A percentile compares a stretch with the other conserved stretches of the same genome.
phyloP scores from a whole-genome alignment of 2,329 filamentous ascomycete genomes.

The Dothistroma septosporum region DNA sequence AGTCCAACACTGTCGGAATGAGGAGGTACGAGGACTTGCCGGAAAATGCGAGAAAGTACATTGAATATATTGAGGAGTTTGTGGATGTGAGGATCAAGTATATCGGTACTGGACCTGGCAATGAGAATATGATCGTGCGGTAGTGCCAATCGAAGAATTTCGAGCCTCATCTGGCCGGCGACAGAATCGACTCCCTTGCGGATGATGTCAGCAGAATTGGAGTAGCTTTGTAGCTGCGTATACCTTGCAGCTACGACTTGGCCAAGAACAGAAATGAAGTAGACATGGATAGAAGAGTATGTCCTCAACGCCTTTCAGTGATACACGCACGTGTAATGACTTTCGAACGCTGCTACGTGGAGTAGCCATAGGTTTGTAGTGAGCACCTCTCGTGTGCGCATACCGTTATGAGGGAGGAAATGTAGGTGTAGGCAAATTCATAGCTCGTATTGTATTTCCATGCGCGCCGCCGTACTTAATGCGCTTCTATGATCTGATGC shows the following conservation, averaged over 20 bases:
- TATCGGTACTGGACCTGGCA: slow-evolving; percentile 63
- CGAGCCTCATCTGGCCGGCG: background rate
- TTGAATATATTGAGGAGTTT: slow-evolving; percentile 64
- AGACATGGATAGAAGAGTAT: background rate
- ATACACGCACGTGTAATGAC: no score
- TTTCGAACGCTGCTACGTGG: no score
- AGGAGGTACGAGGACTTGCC: slow-evolving; percentile 62
- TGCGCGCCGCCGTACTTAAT: background rate
- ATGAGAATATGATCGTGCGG: slow-evolving; percentile 61
- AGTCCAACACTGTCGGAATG: slow-evolving; percentile 57
- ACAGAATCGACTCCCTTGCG: no score
- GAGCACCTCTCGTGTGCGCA: no score
- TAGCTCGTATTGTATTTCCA: background rate
- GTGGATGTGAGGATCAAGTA: slow-evolving; percentile 60
- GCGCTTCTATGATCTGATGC: background rate
- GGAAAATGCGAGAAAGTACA: slow-evolving; percentile 59
- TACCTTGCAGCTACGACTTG: background rate
- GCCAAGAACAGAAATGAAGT: background rate
- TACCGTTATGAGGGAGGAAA: background rate
- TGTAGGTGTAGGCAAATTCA: background rate
- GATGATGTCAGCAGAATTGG: background rate
- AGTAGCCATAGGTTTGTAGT: no score
- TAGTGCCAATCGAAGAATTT: slow-evolving; percentile 23
- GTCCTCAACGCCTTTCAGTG: background rate
- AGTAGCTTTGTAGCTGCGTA: background rate